phyloP scores from a whole-genome alignment of 2,329 filamentous ascomycete genomes.

The Ilyonectria sp. region DNA sequence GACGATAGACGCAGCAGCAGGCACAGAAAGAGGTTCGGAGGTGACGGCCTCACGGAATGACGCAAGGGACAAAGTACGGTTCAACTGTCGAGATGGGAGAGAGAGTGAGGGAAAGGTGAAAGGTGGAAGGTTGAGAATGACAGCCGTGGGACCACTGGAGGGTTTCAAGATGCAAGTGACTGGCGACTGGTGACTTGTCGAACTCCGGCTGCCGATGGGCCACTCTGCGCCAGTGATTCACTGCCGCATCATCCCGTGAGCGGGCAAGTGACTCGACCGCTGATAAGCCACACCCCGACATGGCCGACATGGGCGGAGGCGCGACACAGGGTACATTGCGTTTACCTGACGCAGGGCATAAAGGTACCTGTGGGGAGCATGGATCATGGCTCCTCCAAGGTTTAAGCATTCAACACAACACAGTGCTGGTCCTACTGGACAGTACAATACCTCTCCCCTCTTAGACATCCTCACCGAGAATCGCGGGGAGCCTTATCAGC shows the following conservation, averaged over 20 bases:
- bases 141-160: conserved; percentile 30
- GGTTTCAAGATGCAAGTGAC: conserved; percentile 42
- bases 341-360: conserved; percentile 13
- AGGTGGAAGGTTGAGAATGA: conserved; percentile 27
- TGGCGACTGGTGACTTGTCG: conserved; percentile 42
- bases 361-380: conserved; percentile 19
- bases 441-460: conserved; percentile 24
- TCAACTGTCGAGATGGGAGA: conserved; percentile 5
- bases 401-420: not conserved
- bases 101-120: conserved; percentile 10
- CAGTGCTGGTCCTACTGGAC: not conserved
- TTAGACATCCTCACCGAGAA: conserved; percentile 35
- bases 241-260: conserved; percentile 52
- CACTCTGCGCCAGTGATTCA: conserved; percentile 46
- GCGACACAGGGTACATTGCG: not conserved
- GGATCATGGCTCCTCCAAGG: conserved; percentile 28
- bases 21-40: conserved; percentile 24
- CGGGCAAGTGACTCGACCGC: conserved; percentile 43
- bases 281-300: conserved; percentile 46
- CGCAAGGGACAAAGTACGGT: conserved; percentile 33
- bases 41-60: conserved; percentile 35
- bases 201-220: conserved; percentile 34
- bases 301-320: not conserved
- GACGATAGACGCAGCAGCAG: conserved; percentile 30
- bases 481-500: conserved; percentile 42